These are phyloP conservation scores for Hypoxylon sp. DNA, from an alignment of 2,329 filamentous ascomycete species.

Conservation along the genomic window DNA sequence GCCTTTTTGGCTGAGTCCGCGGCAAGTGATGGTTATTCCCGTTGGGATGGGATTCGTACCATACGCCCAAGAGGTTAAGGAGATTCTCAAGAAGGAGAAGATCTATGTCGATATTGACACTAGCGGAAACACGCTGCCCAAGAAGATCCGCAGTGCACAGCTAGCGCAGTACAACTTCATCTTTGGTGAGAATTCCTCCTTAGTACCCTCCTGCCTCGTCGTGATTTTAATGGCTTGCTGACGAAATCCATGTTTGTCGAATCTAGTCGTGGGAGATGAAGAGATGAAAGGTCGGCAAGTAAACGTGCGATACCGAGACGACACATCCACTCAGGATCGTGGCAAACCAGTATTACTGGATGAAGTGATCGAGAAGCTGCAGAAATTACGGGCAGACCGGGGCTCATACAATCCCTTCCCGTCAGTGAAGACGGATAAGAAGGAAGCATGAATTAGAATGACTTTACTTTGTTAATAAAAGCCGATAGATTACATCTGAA, in stretches of 20 bases:
- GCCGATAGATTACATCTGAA: conserved; percentile 9
- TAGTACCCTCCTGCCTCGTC: neutral
- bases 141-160: conserved; percentile 89
- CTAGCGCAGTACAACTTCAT: conserved; percentile 88
- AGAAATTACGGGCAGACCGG: conserved; percentile 26
- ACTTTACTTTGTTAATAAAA: neutral
- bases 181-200: conserved; percentile 71
- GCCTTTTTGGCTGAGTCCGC: conserved; percentile 91
- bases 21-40: conserved; percentile 84
- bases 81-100: conserved; percentile 77
- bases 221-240: neutral
- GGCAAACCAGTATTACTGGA: conserved; percentile 47
- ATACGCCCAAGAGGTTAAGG: conserved; percentile 73
- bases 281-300: conserved; percentile 49
- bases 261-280: conserved; percentile 48
- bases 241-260: conserved; percentile 8
- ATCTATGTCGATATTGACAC: conserved; percentile 81
- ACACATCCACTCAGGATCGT: conserved; percentile 47
- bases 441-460: conserved; percentile 15
- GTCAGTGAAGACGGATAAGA: conserved; percentile 38
- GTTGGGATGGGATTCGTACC: conserved; percentile 80
- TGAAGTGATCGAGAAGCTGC: conserved; percentile 46
- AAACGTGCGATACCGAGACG: conserved; percentile 49
- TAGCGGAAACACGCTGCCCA: conserved; percentile 85
- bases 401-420: conserved; percentile 43